Evolutionary conservation across 2,329 filamentous ascomycete species (phyloP), one percentile per base, ranked within the genome.

Genomic region (Boeremia lycopersici): DNA sequence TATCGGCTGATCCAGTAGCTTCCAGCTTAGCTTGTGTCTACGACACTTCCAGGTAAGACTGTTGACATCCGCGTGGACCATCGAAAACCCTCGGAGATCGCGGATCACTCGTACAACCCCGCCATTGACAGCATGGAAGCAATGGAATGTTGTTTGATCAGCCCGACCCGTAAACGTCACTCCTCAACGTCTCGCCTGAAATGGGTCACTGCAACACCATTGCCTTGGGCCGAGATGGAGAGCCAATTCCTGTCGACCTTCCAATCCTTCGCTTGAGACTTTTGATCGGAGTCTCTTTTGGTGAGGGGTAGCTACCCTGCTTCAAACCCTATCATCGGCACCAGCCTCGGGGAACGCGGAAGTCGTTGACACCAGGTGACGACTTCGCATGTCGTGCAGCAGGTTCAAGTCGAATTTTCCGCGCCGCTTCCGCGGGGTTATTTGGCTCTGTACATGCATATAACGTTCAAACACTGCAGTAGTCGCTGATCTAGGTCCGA

Each of bases 1-100:
- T 13, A 33, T 43, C 39, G 31, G 31, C 50, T 46, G 29, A 30
- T 33, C 29, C 23, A 44, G 23, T 48, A 45, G 40, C 50, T 49
- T 28, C 28, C 28, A 25, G 6, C 23, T 29, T 49, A 45, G 40
- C 33, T 23, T 36, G 34, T 15, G 15, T 26, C 45, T 40, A 53
- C 31, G 25, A 41, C 41, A n/a, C 31, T 34, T 34, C 15, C 28
- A 48, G 34, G 19, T 8, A 41, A 41, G 35, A 2, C 38, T 29
- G 45, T 33, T 29, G 30, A 17, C 33, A 15, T 25, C 28, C 26
- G 28, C 51, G 31, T 39, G 28, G 17, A 46, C 25, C 10, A 28
- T 45, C 30, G 23, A 31, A 25, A 25, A 35, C 39, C 15, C 15
- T 23, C 13, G 12, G 26, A 35, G 25, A 40, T 17, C 29, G 15